phyloP scores from a whole-genome alignment of 108 stramenopile genomes.

The Mediolabrus comicus region DNA sequence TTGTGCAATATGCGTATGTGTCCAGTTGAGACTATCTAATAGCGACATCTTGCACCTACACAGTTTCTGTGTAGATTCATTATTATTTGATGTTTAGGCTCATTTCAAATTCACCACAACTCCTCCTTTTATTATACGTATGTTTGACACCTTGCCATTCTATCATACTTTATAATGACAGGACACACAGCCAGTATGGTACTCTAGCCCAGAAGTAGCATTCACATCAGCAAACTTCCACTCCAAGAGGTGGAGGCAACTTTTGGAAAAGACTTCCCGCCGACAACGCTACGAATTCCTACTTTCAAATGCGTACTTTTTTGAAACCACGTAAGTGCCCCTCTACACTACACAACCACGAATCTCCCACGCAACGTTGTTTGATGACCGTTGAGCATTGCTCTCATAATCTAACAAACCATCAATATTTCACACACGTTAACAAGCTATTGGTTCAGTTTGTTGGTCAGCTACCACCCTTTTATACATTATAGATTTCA shows the following conservation, averaged over 20 bases:
- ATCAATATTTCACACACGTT: neutral
- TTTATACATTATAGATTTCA: neutral
- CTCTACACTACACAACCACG: neutral
- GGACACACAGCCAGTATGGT: no score
- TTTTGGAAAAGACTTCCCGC: neutral
- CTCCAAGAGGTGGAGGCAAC: neutral
- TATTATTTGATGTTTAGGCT: no score
- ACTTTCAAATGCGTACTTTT: neutral
- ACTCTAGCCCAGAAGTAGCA: neutral
- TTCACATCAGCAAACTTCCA: neutral
- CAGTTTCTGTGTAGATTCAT: no score
- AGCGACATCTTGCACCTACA: no score
- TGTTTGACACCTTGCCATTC: no score
- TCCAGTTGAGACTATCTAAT: no score
- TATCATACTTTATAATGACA: neutral
- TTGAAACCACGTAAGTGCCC: neutral
- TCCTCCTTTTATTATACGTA: no score
- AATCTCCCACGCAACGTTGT: neutral
- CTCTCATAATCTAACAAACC: neutral
- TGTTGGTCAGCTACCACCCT: no score
- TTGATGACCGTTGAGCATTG: neutral
- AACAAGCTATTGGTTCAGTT: neutral
- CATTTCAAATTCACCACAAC: no score
- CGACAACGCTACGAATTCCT: neutral
- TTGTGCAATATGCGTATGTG: no score